These are phyloP conservation scores for Leptosphaerulina australis DNA, from an alignment of 2,329 filamentous ascomycete genomes.

Conservation along the genomic window DNA sequence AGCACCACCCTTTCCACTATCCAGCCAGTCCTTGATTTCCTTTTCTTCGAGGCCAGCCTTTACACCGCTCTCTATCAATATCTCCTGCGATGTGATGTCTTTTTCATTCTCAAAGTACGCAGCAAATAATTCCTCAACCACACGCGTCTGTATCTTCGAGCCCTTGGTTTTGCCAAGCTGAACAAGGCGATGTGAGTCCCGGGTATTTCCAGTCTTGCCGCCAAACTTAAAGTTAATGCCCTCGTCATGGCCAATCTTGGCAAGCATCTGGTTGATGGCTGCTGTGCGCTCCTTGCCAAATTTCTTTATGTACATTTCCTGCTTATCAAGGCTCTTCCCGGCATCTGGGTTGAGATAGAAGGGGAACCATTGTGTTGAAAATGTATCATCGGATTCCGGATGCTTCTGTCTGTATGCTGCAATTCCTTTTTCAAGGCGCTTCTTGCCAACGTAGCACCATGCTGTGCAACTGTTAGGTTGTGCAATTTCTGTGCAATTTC, in stretches of 20 bases:
- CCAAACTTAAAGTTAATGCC: constrained; percentile 76
- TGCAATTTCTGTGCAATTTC: constrained; percentile 12
- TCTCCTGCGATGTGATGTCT: constrained; percentile 53
- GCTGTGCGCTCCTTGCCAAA: constrained; percentile 67
- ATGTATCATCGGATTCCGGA: constrained; percentile 67
- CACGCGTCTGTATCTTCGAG: constrained; percentile 54
- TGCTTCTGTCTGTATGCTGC: constrained; percentile 66
- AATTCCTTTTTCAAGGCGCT: constrained; percentile 75
- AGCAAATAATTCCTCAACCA: constrained; percentile 49
- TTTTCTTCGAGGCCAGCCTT: constrained; percentile 52
- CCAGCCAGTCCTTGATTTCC: constrained; percentile 54
- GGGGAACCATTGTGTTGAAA: constrained; percentile 75
- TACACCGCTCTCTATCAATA: constrained; percentile 50
- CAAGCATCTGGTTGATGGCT: constrained; percentile 64
- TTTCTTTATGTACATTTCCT: constrained; percentile 64
- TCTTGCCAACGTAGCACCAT: constrained; percentile 76
- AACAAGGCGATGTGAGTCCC: constrained; percentile 75
- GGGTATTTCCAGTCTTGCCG: constrained; percentile 75
- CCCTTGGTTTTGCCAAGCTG: constrained; percentile 68
- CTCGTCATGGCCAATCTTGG: constrained; percentile 63
- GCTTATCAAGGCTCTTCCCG: constrained; percentile 61
- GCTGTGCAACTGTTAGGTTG: constrained; percentile 21
- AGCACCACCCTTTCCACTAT: constrained; percentile 51
- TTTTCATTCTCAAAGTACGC: constrained; percentile 57
- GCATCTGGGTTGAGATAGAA: constrained; percentile 78